Percentiles rank a stretch among this genome's conserved stretches.
These are phyloP conservation scores for Phytophthora europaea DNA, from an alignment of 352 stramenopile genomes.

Conservation along the genomic window DNA sequence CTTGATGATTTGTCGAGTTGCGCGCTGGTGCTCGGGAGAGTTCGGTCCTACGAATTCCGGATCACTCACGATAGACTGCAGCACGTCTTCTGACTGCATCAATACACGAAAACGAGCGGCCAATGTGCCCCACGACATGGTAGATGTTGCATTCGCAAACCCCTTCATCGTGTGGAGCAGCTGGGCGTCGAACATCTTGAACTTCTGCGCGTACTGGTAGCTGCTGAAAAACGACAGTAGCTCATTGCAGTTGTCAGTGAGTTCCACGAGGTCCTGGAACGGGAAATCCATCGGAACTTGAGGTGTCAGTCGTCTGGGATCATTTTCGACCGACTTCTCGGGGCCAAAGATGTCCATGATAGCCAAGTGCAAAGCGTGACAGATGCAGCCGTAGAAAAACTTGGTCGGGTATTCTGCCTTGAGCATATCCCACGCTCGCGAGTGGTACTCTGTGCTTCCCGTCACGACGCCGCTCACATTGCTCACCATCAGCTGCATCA, in stretches of 20 bases:
- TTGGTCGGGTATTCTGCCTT: constrained; percentile 88
- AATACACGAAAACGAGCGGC: constrained; percentile 76
- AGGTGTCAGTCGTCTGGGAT: constrained; percentile 71
- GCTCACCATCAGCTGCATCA: constrained; percentile 77
- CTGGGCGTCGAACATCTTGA: constrained; percentile 81
- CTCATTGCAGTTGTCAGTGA: constrained; percentile 81
- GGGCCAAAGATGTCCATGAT: constrained; percentile 89
- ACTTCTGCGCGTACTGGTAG: constrained; percentile 81
- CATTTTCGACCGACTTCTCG: constrained; percentile 75
- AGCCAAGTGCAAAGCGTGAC: constrained; percentile 77
- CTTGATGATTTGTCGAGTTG: constrained; percentile 73
- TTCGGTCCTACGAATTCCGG: constrained; percentile 58
- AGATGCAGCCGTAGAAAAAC: constrained; percentile 91
- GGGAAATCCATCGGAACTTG: constrained; percentile 80
- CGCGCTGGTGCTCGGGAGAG: constrained; percentile 59
- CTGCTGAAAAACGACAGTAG: constrained; percentile 85
- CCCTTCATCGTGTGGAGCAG: constrained; percentile 82
- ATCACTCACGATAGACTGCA: constrained; percentile 82
- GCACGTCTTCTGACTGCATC: constrained; percentile 70
- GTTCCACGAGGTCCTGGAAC: constrained; percentile 82
- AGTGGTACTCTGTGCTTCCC: constrained; percentile 79
- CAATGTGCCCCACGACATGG: constrained; percentile 77
- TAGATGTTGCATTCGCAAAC: constrained; percentile 69
- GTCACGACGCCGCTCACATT: constrained; percentile 83
- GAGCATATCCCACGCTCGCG: constrained; percentile 83